Base-by-base conservation (phyloP, 192 early-diverging fungal species). In the Radiomyces spectabilis region DNA sequence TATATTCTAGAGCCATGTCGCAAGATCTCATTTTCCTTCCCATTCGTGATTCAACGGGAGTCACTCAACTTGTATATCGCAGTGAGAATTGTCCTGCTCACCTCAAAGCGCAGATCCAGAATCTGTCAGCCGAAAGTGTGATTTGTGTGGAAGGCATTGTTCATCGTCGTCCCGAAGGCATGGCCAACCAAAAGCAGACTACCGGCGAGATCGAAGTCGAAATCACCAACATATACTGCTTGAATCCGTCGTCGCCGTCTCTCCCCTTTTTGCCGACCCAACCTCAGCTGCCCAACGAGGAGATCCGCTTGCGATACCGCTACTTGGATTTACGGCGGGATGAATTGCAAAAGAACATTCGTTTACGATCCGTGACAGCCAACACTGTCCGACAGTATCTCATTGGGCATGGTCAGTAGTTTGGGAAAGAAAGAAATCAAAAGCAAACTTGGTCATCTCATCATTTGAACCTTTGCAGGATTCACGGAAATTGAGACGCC, bases 401-500 rank as follows among this genome's bases (percentile, higher is more conserved):
- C 21, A 42, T 78, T 5, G 67, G 79, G 16, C 69, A 85, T 35
- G 78, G 80, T 80, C 73, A 22, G n/a, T n/a, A n/a, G n/a, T n/a
- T n/a, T n/a, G n/a, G n/a, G n/a, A n/a, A 38, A 31, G 12, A 45
- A n/a, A 16, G 41, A 7, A n/a, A 41, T 53, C 46, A 18, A 35
- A 25, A 22, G 44, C 10, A 26, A 15, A 31, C 12, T 6, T 47
- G 26, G 22, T n/a, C 8, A n/a, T n/a, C n/a, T n/a, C n/a, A n/a
- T 45, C 30, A 27, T 33, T 15, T 40, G 45, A 26, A 21, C 41
- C 16, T 40, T 2, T 44, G 52, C 73, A 79, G 84, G 74, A 9
- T 93, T 96, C 72, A 67, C 83, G 5, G 93, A 96, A 48, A 86
- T 96, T n/a, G 93, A 96, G 59, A 96, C 93, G 6, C 93, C 93